Evolutionary conservation across 768 basidiomycete genomes (phyloP).

Genomic region (Exidia glandulosa): DNA sequence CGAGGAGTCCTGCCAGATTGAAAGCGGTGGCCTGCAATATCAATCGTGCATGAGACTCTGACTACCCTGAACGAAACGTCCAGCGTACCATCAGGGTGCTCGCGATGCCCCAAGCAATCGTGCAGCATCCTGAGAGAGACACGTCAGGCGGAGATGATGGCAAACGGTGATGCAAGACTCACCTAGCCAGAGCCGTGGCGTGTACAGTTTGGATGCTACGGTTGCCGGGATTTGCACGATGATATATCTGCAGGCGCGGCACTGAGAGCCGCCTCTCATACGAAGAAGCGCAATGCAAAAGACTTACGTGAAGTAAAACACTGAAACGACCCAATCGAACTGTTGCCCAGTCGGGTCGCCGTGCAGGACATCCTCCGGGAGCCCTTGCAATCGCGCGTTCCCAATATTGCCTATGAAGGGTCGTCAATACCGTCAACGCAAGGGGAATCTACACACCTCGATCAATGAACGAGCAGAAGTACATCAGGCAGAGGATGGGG

Average conservation of each 20-base stretch:
- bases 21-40: conserved; percentile 46
- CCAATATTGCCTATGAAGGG: conserved; percentile 14
- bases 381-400: conserved; percentile 65
- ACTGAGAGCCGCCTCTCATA: not conserved
- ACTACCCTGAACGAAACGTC: not conserved
- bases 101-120: conserved; percentile 52
- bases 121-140: too few species aligned
- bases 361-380: conserved; percentile 49
- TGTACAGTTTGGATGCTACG: conserved; percentile 52
- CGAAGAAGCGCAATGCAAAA: conserved; percentile 10
- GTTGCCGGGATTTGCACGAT: conserved; percentile 59
- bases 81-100: conserved; percentile 55
- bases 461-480: conserved; percentile 39
- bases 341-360: conserved; percentile 57
- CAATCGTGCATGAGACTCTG: not conserved
- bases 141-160: too few species aligned
- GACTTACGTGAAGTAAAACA: conserved; percentile 74
- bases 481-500: conserved; percentile 8
- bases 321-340: conserved; percentile 72
- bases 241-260: conserved; percentile 34
- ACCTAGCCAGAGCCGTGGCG: conserved; percentile 59
- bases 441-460: conserved; percentile 49
- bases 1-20: conserved; percentile 47
- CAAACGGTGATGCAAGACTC: conserved; percentile 37
- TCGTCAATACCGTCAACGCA: not conserved